Conservation (phyloP, 352 stramenopile genomes). For the Globisporangium canariense region DNA sequence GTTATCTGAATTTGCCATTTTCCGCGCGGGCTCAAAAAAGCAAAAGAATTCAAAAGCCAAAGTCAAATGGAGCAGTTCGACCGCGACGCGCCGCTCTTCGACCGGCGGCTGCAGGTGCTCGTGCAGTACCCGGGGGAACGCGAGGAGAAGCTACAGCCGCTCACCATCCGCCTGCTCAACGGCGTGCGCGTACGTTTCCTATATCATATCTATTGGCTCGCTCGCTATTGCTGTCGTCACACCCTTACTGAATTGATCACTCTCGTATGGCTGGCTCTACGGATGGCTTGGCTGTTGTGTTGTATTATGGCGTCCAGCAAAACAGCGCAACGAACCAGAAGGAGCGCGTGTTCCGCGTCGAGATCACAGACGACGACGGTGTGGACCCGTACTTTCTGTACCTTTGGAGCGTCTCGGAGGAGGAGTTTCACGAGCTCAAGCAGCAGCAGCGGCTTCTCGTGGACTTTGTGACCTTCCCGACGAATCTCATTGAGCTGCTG, state of each 20-base stretch:
- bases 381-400: conserved; percentile 91
- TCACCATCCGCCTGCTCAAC: conserved; percentile 75
- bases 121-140: conserved; percentile 70
- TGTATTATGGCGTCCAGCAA: conserved; percentile 33
- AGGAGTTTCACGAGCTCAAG: conserved; percentile 95
- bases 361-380: conserved; percentile 92
- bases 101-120: conserved; percentile 78
- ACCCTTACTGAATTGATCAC: neutral
- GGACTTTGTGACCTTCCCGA: conserved; percentile 91
- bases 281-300: no score
- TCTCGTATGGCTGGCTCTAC: neutral
- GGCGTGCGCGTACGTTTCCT: conserved; percentile 61
- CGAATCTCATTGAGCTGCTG: conserved; percentile 92
- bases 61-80: conserved; percentile 73
- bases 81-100: conserved; percentile 77
- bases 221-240: neutral
- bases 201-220: neutral
- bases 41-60: conserved; percentile 5
- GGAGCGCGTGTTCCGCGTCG: conserved; percentile 88
- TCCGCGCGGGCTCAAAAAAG: neutral
- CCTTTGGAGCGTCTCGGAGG: conserved; percentile 91
- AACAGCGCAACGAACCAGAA: conserved; percentile 76
- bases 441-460: conserved; percentile 91
- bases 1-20: conserved; percentile 8
- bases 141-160: conserved; percentile 70